Evolutionary conservation across 2,329 filamentous ascomycete genomes (phyloP), one percentile per base, ranked within the genome.

Genomic region (Aspergillus texensis): DNA sequence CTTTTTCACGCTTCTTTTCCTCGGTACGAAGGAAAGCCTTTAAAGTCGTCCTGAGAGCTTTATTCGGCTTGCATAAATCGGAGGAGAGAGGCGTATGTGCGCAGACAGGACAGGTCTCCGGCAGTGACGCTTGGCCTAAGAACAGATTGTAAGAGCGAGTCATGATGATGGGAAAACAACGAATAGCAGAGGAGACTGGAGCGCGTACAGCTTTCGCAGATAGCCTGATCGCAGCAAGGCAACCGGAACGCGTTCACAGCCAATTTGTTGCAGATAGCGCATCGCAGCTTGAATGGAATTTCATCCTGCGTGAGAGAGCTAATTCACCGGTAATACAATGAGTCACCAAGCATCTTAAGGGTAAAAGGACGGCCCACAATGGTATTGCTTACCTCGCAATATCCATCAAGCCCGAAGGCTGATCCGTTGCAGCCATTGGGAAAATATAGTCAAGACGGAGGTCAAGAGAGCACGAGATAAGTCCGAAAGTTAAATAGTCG

Each of bases 261-360:
- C 63, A 98, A 85, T 78, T 92, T 93, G 81, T 91, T 95, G 81
- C 95, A 99, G 71, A 93, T 92, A 58, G 93, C 93, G 83, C 95
- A 99, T 79, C 94, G 91, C 67, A 99, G 86, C 84, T 97, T 97
- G 73, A 94, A 93, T n/a, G 95, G 95, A 62, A 97, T 93, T 66
- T 95, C 92, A 72, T 94, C 92, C 68, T 91, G 87, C 24, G 88
- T 83, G 64, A 97, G 84, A 57, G 91, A 90, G 77, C 93, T 96
- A 41, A 58, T 26, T 16, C 30, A 30, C 32, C 10, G 12, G 24
- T n/a, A 57, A 36, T 41, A 32, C 10, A 21, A 62, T 61, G 48
- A 52, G 55, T n/a, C 30, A 45, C 41, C 19, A 32, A 5, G 5
- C 57, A 57, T 34, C 21, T 2, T 3, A 28, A n/a, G 39, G n/a